phyloP scores from a whole-genome alignment of 768 basidiomycete genomes.

The Boletus pseudopeckii region DNA sequence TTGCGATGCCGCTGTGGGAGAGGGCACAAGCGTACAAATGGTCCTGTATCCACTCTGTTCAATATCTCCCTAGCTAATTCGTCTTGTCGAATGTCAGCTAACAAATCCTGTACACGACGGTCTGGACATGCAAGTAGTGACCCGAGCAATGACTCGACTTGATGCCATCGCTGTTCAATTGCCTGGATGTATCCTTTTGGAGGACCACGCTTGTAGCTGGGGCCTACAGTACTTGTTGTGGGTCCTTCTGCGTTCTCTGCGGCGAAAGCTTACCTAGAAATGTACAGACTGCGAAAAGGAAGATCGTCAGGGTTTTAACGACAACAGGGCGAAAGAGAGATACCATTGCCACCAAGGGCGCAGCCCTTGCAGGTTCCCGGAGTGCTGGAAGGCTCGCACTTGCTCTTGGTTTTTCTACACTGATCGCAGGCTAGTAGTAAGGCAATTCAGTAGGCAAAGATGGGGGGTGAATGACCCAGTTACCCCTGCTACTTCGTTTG shows the following conservation, averaged over 20 bases:
- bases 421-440: conserved; percentile 70
- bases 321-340: conserved; percentile 16
- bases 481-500: conserved; percentile 67
- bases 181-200: conserved; percentile 92
- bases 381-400: conserved; percentile 61
- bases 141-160: conserved; percentile 87
- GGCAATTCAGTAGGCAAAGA: conserved; percentile 12
- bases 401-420: conserved; percentile 84
- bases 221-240: conserved; percentile 41
- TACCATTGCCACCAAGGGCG: conserved; percentile 52
- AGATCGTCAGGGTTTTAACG: conserved; percentile 11
- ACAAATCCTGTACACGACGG: conserved; percentile 56
- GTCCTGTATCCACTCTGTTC: conserved; percentile 71
- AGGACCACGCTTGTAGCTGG: conserved; percentile 79
- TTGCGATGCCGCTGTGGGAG: neutral
- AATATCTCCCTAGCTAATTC: conserved; percentile 76
- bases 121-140: conserved; percentile 73
- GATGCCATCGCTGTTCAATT: conserved; percentile 88
- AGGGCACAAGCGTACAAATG: conserved; percentile 53
- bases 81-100: conserved; percentile 65
- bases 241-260: neutral
- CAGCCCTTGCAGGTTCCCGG: conserved; percentile 63
- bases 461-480: conserved; percentile 3
- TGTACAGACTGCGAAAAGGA: conserved; percentile 51
- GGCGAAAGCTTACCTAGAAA: conserved; percentile 47